A percentile compares a stretch with the other conserved stretches of the same genome.
Conservation (phyloP, 2,329 filamentous ascomycete genomes). For the Huntiella omanensis region DNA sequence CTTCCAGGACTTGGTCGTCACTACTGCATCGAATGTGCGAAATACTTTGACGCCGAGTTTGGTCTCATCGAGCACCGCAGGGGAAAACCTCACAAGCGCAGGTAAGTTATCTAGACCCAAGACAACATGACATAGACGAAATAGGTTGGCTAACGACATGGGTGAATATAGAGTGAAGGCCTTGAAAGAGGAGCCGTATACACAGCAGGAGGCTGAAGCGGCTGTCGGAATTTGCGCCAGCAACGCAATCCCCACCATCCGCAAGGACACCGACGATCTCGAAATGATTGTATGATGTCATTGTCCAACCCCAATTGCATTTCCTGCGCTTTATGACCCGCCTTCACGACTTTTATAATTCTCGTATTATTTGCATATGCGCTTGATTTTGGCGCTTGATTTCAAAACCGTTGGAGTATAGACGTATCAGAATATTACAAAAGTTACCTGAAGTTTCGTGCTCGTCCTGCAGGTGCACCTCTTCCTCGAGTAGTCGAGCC, state of each 20-base stretch:
- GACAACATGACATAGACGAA: not conserved
- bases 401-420: not conserved
- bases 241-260: conserved; percentile 26
- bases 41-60: conserved; percentile 79
- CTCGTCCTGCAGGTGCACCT: conserved; percentile 22
- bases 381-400: too few relatives aligned
- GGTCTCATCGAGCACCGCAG: conserved; percentile 59
- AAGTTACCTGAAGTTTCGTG: conserved; percentile 20
- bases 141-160: conserved; percentile 12
- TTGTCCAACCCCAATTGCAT: too few relatives aligned
- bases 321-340: too few relatives aligned
- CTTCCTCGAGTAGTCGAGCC: conserved; percentile 11
- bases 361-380: too few relatives aligned
- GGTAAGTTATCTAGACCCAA: conserved; percentile 26
- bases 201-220: conserved; percentile 69
- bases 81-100: conserved; percentile 86
- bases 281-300: conserved; percentile 19
- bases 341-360: too few relatives aligned
- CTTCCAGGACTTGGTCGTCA: conserved; percentile 68
- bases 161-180: conserved; percentile 47
- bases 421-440: not conserved
- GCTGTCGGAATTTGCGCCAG: conserved; percentile 54
- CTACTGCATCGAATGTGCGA: conserved; percentile 87
- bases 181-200: conserved; percentile 68
- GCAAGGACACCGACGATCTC: conserved; percentile 15